phyloP scores from a whole-genome alignment of 352 stramenopile genomes.

The Pythium sp. region DNA sequence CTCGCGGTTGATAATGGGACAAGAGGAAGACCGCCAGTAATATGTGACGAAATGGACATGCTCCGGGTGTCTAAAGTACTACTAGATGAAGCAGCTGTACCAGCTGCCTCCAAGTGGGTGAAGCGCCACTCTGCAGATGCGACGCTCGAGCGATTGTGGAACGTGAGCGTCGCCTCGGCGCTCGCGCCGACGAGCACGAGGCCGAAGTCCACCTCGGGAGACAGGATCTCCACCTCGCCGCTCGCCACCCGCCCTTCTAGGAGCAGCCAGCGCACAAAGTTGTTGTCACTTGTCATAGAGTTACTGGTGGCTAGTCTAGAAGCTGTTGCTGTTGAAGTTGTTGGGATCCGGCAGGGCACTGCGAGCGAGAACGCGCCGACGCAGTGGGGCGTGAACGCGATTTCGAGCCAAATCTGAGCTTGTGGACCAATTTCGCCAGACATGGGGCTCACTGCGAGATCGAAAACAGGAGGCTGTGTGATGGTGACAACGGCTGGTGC shows the following conservation, averaged over 20 bases:
- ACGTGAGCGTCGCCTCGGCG: constrained; percentile 30
- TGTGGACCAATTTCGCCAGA: constrained; percentile 24
- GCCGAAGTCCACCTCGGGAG: constrained; percentile 66
- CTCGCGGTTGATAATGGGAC: neutral
- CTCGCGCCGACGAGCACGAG: constrained; percentile 61
- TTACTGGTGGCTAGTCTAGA: neutral
- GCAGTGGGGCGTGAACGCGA: constrained; percentile 45
- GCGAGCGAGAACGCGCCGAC: constrained; percentile 43
- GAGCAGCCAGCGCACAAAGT: constrained; percentile 52
- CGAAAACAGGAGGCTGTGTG: constrained; percentile 21
- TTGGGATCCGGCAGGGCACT: constrained; percentile 38
- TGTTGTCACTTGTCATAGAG: neutral
- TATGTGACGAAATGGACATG: neutral
- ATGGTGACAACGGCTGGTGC: neutral
- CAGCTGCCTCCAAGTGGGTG: constrained; percentile 34
- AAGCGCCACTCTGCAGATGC: constrained; percentile 43
- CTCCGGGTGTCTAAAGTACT: neutral
- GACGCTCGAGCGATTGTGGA: constrained; percentile 30
- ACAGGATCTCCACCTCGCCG: constrained; percentile 43
- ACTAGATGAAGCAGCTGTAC: neutral
- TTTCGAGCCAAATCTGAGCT: constrained; percentile 12
- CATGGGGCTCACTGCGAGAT: constrained; percentile 21
- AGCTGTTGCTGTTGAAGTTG: neutral
- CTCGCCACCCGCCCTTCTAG: constrained; percentile 43
- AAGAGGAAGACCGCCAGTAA: neutral